Conservation (phyloP, 805 yeast genomes). For the Metahyphopichia silvanorum region DNA sequence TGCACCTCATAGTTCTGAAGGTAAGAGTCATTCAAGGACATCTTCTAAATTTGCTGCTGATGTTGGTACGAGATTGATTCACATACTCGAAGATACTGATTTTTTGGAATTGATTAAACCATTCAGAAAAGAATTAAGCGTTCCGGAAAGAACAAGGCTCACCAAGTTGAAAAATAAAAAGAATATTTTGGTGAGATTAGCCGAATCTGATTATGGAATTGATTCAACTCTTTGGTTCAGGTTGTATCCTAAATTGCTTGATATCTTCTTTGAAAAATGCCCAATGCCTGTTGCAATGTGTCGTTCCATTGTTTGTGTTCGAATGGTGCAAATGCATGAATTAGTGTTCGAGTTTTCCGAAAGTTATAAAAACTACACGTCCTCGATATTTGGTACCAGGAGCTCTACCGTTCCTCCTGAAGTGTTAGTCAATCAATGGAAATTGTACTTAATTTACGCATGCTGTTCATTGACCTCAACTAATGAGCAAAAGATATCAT, state of each 20-base stretch:
- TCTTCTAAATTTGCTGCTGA: slow-evolving; percentile 77
- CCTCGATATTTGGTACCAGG: slow-evolving; percentile 33
- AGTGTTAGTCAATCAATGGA: slow-evolving; percentile 80
- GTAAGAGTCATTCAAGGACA: slow-evolving; percentile 46
- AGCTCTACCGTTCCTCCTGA: slow-evolving; percentile 52
- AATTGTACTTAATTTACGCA: slow-evolving; percentile 82
- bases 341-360: slow-evolving; percentile 56
- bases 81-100: slow-evolving; percentile 70
- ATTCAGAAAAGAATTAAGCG: slow-evolving; percentile 51
- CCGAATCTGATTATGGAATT: slow-evolving; percentile 90
- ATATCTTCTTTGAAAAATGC: slow-evolving; percentile 69
- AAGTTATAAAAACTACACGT: slow-evolving; percentile 32
- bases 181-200: slow-evolving; percentile 69
- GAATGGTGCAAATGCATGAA: slow-evolving; percentile 84
- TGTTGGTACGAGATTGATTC: slow-evolving; percentile 71
- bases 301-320: slow-evolving; percentile 83
- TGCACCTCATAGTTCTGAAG: slow-evolving; percentile 8
- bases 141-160: slow-evolving; percentile 76
- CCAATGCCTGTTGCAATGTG: slow-evolving; percentile 94
- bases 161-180: slow-evolving; percentile 60
- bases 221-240: slow-evolving; percentile 97
- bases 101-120: slow-evolving; percentile 59
- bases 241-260: slow-evolving; percentile 72
- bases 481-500: slow-evolving; percentile 70
- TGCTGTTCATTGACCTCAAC: slow-evolving; percentile 90